phyloP scores from a whole-genome alignment of 768 basidiomycete species.

The Tubosaeta brunneosetosa region DNA sequence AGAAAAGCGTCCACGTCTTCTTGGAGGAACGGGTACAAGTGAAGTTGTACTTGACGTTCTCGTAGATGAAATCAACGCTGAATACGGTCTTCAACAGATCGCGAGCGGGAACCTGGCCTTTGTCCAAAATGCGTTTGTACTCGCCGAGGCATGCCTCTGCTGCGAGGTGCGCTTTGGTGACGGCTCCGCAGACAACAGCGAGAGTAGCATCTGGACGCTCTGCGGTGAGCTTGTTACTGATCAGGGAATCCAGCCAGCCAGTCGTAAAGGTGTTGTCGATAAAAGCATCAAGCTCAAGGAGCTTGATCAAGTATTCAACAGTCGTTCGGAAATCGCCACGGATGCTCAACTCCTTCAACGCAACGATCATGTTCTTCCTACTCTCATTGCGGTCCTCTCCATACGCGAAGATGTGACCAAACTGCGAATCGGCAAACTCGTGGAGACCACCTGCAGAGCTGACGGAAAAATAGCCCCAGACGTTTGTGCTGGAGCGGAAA shows the following conservation, averaged over 20 bases:
- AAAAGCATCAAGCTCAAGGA: conserved; percentile 93
- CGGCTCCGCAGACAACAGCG: conserved; percentile 94
- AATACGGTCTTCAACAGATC: conserved; percentile 97
- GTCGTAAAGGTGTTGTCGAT: conserved; percentile 97
- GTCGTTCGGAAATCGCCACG: conserved; percentile 98
- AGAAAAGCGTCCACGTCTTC: conserved; percentile 88
- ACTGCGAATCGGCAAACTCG: conserved; percentile 98
- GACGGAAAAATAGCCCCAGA: conserved; percentile 99
- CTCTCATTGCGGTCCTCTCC: conserved; percentile 94
- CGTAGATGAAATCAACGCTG: conserved; percentile 95
- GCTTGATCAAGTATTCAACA: conserved; percentile 98
- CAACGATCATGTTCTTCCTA: conserved; percentile 99
- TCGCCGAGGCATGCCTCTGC: conserved; percentile 87
- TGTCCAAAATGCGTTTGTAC: conserved; percentile 94
- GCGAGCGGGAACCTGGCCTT: conserved; percentile 94
- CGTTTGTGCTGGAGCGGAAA: conserved; percentile 98
- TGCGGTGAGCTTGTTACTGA: conserved; percentile 95
- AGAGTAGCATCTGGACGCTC: conserved; percentile 91
- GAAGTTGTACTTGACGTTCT: conserved; percentile 91
- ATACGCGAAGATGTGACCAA: conserved; percentile 98
- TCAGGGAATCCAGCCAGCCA: conserved; percentile 96
- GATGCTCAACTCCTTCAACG: conserved; percentile 95
- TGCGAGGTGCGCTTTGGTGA: conserved; percentile 89
- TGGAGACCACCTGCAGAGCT: conserved; percentile 93
- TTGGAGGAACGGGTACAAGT: conserved; percentile 89